Percentiles rank a stretch among this genome's conserved stretches.
Conservation (phyloP, 2,329 filamentous ascomycete species). For the Aaosphaeria arxii region DNA sequence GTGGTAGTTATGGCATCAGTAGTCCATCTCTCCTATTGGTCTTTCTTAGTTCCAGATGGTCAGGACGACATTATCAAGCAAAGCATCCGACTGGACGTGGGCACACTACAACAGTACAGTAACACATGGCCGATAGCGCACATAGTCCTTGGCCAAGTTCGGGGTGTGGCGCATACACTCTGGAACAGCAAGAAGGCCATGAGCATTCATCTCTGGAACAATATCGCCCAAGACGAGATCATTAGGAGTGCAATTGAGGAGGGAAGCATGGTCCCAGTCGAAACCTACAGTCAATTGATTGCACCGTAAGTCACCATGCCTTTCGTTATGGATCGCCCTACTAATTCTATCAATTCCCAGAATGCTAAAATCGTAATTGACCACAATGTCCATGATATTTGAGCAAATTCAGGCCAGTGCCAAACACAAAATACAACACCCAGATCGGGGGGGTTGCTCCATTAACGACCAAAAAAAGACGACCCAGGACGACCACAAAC, state of each 20-base stretch:
- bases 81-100: constrained; percentile 75
- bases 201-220: constrained; percentile 38
- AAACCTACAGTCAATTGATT: constrained; percentile 34
- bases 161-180: constrained; percentile 75
- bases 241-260: constrained; percentile 34
- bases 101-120: constrained; percentile 66
- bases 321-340: neutral
- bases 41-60: constrained; percentile 46
- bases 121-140: constrained; percentile 71
- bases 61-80: constrained; percentile 68
- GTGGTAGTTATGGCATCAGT: constrained; percentile 40
- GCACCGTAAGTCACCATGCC: constrained; percentile 27
- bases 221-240: constrained; percentile 31
- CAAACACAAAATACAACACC: too few relatives aligned
- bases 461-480: too few relatives aligned
- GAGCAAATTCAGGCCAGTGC: constrained; percentile 8
- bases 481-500: too few relatives aligned
- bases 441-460: too few relatives aligned
- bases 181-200: constrained; percentile 43
- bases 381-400: neutral
- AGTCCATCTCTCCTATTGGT: constrained; percentile 66
- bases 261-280: constrained; percentile 25
- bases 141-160: constrained; percentile 69
- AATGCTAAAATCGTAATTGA: constrained; percentile 29
- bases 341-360: constrained; percentile 5